A percentile compares a stretch with the other conserved stretches of the same genome.
Conservation (phyloP, 352 stramenopile species). For the Phytopythium kandeliae region DNA sequence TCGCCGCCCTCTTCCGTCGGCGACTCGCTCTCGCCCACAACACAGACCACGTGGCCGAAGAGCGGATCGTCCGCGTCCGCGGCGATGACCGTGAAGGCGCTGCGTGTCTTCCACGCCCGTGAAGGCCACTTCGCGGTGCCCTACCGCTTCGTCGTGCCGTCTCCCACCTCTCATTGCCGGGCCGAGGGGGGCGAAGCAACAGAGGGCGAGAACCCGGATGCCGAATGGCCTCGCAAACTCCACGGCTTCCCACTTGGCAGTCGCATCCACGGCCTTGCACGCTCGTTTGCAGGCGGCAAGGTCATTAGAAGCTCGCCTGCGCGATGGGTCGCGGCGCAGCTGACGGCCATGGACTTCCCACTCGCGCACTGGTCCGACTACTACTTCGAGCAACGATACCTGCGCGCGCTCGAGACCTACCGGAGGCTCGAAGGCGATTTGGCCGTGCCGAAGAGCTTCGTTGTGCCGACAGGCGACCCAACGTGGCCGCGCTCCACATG, state of each 20-base stretch:
- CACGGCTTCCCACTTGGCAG: slow-evolving; percentile 46
- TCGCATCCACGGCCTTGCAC: slow-evolving; percentile 56
- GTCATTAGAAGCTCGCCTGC: slow-evolving; percentile 15
- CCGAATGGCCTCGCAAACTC: slow-evolving; percentile 37
- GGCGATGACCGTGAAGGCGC: slow-evolving; percentile 25
- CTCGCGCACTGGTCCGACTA: slow-evolving; percentile 51
- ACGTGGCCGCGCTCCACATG: slow-evolving; percentile 77
- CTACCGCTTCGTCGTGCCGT: slow-evolving; percentile 27
- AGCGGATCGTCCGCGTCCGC: neutral
- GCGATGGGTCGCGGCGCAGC: slow-evolving; percentile 23
- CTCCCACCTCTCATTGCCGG: slow-evolving; percentile 30
- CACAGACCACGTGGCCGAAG: no score
- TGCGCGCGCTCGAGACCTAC: slow-evolving; percentile 81
- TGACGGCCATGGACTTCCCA: slow-evolving; percentile 55
- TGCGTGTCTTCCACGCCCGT: slow-evolving; percentile 47
- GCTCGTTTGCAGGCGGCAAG: slow-evolving; percentile 12
- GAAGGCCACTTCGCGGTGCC: slow-evolving; percentile 68
- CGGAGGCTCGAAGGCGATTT: slow-evolving; percentile 75
- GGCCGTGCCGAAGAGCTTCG: slow-evolving; percentile 91
- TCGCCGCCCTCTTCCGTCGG: neutral
- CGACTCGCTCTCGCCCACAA: neutral
- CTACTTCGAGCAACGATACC: slow-evolving; percentile 45
- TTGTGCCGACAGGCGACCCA: slow-evolving; percentile 58
- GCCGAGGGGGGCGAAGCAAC: neutral
- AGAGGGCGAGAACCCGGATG: neutral